A percentile compares a stretch with the other conserved stretches of the same genome.
These are phyloP conservation scores for Penicillium paradoxum DNA, from an alignment of 495 filamentous ascomycete species.

Conservation along the genomic window DNA sequence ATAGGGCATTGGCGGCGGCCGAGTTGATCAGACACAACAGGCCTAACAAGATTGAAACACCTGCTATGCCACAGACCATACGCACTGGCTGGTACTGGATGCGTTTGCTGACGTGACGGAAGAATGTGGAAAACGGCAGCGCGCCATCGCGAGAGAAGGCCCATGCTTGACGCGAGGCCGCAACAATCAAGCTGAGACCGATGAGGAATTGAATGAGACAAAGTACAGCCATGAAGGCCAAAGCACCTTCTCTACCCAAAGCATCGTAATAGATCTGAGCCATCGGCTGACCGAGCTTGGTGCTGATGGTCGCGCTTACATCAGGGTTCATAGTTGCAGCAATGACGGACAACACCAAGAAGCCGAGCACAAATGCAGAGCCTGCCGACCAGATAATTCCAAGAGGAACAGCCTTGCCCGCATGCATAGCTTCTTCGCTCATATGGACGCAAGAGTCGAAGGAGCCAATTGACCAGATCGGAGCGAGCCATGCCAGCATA, in stretches of 20 bases:
- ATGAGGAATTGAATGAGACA: constrained; percentile 41
- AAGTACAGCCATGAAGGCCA: constrained; percentile 42
- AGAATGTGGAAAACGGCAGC: constrained; percentile 58
- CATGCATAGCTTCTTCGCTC: constrained; percentile 60
- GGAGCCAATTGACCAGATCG: constrained; percentile 62
- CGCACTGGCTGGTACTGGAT: constrained; percentile 59
- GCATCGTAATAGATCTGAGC: constrained; percentile 45
- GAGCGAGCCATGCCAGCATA: constrained; percentile 59
- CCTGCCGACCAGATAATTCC: constrained; percentile 49
- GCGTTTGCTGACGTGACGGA: constrained; percentile 50
- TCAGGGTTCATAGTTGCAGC: constrained; percentile 39
- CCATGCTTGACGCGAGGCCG: constrained; percentile 54
- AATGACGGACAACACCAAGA: constrained; percentile 49
- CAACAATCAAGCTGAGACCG: constrained; percentile 45
- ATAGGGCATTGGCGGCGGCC: constrained; percentile 55
- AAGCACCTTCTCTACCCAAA: constrained; percentile 36
- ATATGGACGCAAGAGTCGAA: constrained; percentile 55
- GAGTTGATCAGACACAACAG: constrained; percentile 54
- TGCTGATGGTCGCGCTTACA: constrained; percentile 21
- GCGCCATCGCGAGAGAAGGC: constrained; percentile 58
- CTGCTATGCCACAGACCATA: constrained; percentile 53
- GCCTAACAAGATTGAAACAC: constrained; percentile 52
- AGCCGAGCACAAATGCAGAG: constrained; percentile 39
- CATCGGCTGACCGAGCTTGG: constrained; percentile 42
- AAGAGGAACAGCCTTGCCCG: constrained; percentile 54